A percentile compares a stretch with the other conserved stretches of the same genome.
Evolutionary conservation across 169 alveolate genomes (phyloP).

Genomic region (Cryptosporidium baileyi): DNA sequence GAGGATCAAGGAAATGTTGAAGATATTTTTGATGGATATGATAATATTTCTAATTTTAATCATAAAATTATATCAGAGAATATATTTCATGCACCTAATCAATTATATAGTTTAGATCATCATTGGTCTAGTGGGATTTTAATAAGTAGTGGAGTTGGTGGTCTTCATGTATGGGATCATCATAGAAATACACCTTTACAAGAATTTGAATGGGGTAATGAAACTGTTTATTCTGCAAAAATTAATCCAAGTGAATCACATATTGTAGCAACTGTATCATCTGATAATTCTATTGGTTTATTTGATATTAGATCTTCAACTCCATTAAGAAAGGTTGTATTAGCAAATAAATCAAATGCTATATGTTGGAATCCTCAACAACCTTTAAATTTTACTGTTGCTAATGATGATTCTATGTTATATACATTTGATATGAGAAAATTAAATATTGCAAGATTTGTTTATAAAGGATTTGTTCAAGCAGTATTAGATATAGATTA

Average conservation of each 20-base stretch:
- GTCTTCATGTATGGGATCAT: constrained; percentile 86
- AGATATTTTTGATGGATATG: constrained; percentile 67
- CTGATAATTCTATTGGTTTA: constrained; percentile 85
- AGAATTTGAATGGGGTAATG: constrained; percentile 86
- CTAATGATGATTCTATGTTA: constrained; percentile 96
- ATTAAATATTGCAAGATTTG: constrained; percentile 88
- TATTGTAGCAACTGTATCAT: constrained; percentile 89
- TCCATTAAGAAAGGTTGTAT: constrained; percentile 86
- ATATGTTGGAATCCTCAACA: constrained; percentile 97
- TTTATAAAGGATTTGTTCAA: constrained; percentile 92
- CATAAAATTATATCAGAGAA: constrained; percentile 16
- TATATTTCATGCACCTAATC: constrained; percentile 31
- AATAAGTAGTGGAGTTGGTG: constrained; percentile 69
- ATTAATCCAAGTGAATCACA: constrained; percentile 91
- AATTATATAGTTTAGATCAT: constrained; percentile 62
- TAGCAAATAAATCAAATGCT: constrained; percentile 90
- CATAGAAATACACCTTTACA: constrained; percentile 86
- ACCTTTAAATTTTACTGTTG: constrained; percentile 95
- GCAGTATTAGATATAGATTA: constrained; percentile 94
- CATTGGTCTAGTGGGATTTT: constrained; percentile 50
- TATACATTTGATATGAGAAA: constrained; percentile 98
- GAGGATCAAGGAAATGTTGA: constrained; percentile 68
- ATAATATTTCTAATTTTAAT: constrained; percentile 28
- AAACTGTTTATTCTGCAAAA: constrained; percentile 86
- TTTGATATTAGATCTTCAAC: constrained; percentile 90